Base-by-base conservation (phyloP, 1,139 yeast species). In the Kodamaea sp. region DNA sequence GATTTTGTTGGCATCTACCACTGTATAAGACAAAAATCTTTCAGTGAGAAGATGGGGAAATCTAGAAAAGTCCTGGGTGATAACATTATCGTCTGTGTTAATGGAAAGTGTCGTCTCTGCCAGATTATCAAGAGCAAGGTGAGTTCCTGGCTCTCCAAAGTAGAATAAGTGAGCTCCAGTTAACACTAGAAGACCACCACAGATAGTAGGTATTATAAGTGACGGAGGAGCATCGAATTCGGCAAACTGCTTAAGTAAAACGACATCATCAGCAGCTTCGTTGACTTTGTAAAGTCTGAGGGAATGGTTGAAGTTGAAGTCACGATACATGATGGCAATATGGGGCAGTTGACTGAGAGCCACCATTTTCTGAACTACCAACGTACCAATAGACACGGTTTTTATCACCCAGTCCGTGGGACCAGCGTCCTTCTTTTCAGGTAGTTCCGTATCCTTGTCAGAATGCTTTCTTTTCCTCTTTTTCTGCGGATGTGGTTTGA, bases 211-310 rank as follows among this genome's bases (percentile, higher is more conserved):
- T 6, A 63, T 48, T 11, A 66, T 41, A 15, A 53, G 47, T 0
- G 60, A 46, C 0, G 74, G 73, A 1, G 63, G 57, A 4, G 53
- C 62, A 1, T 57, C 57, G 39, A 70, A 70, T 31, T 54, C 62
- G n/a, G 57, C 57, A 41, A 59, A 61, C 36, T 67, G 72, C 12
- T 30, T 42, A 11, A 25, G 12, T 27, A 46, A 31, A 2, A 14
- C 13, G 7, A 32, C 9, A 10, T 18, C 18, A 2, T 22, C 22
- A 5, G 10, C 13, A 0, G 27, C 33, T 18, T 56, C 38, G 2
- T 33, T 35, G 8, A 35, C 40, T 4, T 35, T 31, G 41, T 63
- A 66, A 38, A 49, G 57, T 21, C 75, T 46, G 28, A 69, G 38
- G 3, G 66, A 61, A 34, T 53, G 59, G 26, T 54, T 51, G 40